Base-by-base conservation (phyloP, 805 yeast species). In the Pichia californica region DNA sequence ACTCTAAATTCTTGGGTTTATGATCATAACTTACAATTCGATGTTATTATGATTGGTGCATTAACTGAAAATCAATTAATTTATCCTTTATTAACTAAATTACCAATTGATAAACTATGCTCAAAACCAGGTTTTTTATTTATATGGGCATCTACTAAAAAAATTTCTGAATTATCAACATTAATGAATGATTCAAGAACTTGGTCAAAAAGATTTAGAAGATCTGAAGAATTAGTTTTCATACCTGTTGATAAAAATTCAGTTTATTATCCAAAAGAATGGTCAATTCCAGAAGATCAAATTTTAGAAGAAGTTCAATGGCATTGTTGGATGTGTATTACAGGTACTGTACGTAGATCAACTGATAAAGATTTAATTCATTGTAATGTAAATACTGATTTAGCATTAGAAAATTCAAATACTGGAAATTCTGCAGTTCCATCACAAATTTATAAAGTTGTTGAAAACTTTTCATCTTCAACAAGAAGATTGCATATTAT, bases 301-400 rank as follows among this genome's bases (percentile, higher is more conserved):
- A 58, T 85, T 21, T 70, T 85, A 43, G 79, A 77, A 47, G 77
- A 81, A 46, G 79, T 84, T 62, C 93, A 84, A 63, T 89, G 96
- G 96, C 97, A 91, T 64, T 89, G 97, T 56, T 84, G 96, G 85
- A 88, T 89, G 96, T 91, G 96, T 53, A 84, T 89, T 41, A 89
- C 95, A 3, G 97, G 97, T 3, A 89, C 97, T 0, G 91, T 89
- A 7, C 71, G 96, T 56, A 73, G 97, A 54, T 77, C 94, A 2
- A 78, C 81, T 0, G 97, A 89, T 63, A 75, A 76, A 13, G 88
- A 86, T 60, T 69, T 89, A 46, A 88, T 89, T 48, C 94, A 89
- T 59, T 91, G 97, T 65, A 89, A 89, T 57, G 78, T 89, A 31
- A 95, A 89, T 56, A 88, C 96, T 0, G 97, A 89, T 62, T 69